phyloP scores from a whole-genome alignment of 2,329 filamentous ascomycete genomes.

The Aspergillus quadricinctus region DNA sequence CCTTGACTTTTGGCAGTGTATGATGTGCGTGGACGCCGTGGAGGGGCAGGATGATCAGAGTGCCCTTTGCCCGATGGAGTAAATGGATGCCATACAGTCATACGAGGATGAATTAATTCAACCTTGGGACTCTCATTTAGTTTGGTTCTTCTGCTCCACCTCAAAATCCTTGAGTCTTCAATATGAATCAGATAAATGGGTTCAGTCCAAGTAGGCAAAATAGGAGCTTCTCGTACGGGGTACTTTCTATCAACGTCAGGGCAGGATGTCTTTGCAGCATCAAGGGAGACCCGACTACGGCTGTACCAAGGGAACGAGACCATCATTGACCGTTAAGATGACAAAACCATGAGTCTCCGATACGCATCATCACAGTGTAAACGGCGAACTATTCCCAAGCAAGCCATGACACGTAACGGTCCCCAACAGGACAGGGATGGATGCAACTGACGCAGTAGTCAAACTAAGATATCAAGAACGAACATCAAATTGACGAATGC shows the following conservation, averaged over 20 bases:
- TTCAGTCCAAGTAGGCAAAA: neutral
- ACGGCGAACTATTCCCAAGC: slow-evolving; percentile 20
- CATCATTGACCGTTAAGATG: neutral
- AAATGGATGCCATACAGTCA: neutral
- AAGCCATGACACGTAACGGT: slow-evolving; percentile 31
- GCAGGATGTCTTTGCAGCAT: neutral
- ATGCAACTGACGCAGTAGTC: slow-evolving; percentile 3
- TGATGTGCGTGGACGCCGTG: neutral
- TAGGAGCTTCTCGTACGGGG: neutral
- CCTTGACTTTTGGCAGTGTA: neutral
- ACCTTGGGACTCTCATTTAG: neutral
- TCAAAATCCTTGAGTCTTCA: neutral
- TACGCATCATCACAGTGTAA: neutral
- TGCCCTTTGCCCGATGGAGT: neutral
- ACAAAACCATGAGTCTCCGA: neutral
- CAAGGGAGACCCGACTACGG: neutral
- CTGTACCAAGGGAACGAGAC: too few relatives aligned
- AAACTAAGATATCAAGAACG: slow-evolving; percentile 7
- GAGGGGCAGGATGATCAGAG: neutral
- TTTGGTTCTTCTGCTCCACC: neutral
- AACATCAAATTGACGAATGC: neutral
- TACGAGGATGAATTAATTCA: neutral
- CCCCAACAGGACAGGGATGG: neutral
- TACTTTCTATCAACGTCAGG: neutral
- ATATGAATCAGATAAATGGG: neutral